Base-by-base conservation (phyloP, 768 basidiomycete species). In the Tephrocybe sp. region DNA sequence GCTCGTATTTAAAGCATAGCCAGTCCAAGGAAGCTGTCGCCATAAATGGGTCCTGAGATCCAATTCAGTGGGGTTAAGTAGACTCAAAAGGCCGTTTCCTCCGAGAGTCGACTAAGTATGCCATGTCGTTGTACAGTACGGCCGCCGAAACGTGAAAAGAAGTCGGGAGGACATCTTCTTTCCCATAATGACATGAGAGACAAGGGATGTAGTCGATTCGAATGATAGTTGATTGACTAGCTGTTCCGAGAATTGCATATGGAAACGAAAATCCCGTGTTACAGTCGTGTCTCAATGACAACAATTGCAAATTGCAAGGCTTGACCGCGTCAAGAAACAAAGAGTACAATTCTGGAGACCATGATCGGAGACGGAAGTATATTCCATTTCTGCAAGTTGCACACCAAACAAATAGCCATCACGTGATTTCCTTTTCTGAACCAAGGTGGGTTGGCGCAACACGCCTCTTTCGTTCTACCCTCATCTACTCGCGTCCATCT, bases 391-490 rank as follows among this genome's bases (percentile, higher is more conserved):
- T 19, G 30, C 22, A 22, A 59, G 47, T 36, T 43, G 28, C 21
- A 28, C 27, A 44, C 18, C 21, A 55, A 57, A 54, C 44, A 56
- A 34, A 37, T 15, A 46, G n/a, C 50, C 50, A 16, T 59, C 61
- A 63, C 61, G 60, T 63, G 61, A 40, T 43, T 53, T 52, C 45
- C 55, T 49, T 49, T n/a, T 56, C 50, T 47, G 46, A 41, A 59
- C 53, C 55, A 45, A 54, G 37, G 34, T 47, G 28, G 42, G 40
- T 50, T 56, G 44, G 43, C 47, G 48, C 35, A 46, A 56, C 57
- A 60, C 58, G 57, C 54, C 57, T 56, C 60, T 58, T 58, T 55
- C 56, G 54, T 55, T 54, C 55, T 52, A 38, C 56, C 47, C 54
- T 55, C 58, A 48, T 54, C 47, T 53, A 26, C 43, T 49, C 54